A percentile compares a stretch with the other conserved stretches of the same genome.
Conservation (phyloP, 495 filamentous ascomycete species). For the Xylaria venustula region DNA sequence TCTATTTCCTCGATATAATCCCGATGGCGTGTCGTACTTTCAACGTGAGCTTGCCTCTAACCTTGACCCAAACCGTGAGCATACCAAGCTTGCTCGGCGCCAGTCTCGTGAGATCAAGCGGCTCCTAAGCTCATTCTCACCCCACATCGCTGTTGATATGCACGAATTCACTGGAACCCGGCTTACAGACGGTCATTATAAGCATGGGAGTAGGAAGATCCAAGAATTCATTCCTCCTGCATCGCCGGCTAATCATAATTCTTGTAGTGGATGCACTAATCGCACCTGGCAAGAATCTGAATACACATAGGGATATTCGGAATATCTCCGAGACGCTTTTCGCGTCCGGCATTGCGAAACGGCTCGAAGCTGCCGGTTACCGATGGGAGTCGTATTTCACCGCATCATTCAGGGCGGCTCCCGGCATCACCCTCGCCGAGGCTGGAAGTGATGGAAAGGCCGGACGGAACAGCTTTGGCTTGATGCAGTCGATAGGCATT, state of each 20-base stretch:
- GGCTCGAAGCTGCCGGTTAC: slow-evolving; percentile 21
- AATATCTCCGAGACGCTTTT: slow-evolving; percentile 33
- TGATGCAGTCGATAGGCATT: slow-evolving; percentile 29
- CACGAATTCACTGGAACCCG: slow-evolving; percentile 31
- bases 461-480: slow-evolving; percentile 30
- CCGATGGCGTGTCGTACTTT: slow-evolving; percentile 31
- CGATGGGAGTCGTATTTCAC: slow-evolving; percentile 37
- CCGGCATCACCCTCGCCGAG: slow-evolving; percentile 24
- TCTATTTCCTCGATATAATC: slow-evolving; percentile 29
- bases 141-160: slow-evolving; percentile 34
- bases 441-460: slow-evolving; percentile 34
- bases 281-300: slow-evolving; percentile 35
- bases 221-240: neutral
- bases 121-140: slow-evolving; percentile 27
- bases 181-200: slow-evolving; percentile 21
- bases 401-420: neutral
- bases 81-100: slow-evolving; percentile 29
- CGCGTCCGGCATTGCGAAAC: slow-evolving; percentile 19
- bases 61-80: slow-evolving; percentile 35
- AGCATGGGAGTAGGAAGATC: slow-evolving; percentile 20
- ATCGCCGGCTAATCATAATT: neutral
- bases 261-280: slow-evolving; percentile 29
- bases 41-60: slow-evolving; percentile 34
- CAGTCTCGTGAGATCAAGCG: slow-evolving; percentile 33
- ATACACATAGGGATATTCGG: slow-evolving; percentile 31